Base-by-base conservation (phyloP, 116 monocot species). In the Cymodocea nodosa region DNA sequence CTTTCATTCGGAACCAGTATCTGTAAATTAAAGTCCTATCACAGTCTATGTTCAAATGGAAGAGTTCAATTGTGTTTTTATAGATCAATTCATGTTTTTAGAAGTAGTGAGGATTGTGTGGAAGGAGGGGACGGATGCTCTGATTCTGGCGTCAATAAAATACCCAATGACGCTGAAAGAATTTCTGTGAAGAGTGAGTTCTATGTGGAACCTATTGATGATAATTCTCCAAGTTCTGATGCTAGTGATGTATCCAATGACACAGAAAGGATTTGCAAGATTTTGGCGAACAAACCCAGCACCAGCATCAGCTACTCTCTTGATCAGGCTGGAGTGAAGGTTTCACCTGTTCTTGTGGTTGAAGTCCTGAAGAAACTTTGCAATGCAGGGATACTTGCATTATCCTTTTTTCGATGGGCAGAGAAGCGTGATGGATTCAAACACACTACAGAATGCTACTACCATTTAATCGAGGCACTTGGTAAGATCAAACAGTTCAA, bases 401-500 rank as follows among this genome's bases (percentile, higher is more conserved):
- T 90, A 5, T 65, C 68, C 14, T 94, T 94, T 73, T 90, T 90
- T 72, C 74, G 75, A 14, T 94, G 90, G 94, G 89, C 78, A 0
- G 86, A 89, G 79, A 82, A 62, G 55, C 79, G 81, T 57, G 56
- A 82, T 5, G 81, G 77, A 7, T 94, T 94, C 50, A 68, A 58
- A 59, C 67, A 78, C 16, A 81, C 74, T 1, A 58, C 85, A 0
- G 81, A 83, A 39, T 63, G 64, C 48, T 94, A 76, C 56, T 87
- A 94, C 62, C 65, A 80, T 62, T 71, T 94, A 36, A 94, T 94
- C 5, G 94, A 94, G 37, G 89, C 94, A 0, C 81, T 94, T 23
- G 94, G 90, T 14, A 89, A 90, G 81, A 94, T 94, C 75, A 94
- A 94, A 35, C 94, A 94, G 62, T 94, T 94, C 35, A 80, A 62